Evolutionary conservation across 1,139 yeast genomes (phyloP).

Genomic region (Protomyces inouyei): DNA sequence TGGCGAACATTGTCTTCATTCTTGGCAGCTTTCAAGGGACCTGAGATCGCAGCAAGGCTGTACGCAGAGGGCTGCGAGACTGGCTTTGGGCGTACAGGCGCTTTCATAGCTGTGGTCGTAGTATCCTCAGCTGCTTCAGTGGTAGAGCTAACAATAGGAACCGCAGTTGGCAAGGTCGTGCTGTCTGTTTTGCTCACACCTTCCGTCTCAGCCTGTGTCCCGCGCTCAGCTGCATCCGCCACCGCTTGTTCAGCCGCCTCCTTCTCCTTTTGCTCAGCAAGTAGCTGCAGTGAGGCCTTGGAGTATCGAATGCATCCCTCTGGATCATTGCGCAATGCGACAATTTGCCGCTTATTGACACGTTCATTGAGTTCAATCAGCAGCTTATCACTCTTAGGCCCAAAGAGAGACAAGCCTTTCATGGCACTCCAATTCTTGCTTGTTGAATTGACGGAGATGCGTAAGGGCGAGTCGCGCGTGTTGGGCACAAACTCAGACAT

Average conservation of each 20-base stretch:
- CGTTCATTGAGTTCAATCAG: slow-evolving; percentile 12
- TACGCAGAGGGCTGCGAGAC: not conserved
- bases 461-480: slow-evolving; percentile 11
- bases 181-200: too few species aligned
- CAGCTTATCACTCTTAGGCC: not conserved
- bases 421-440: slow-evolving; percentile 9
- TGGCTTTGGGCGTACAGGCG: not conserved
- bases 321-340: slow-evolving; percentile 17
- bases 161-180: not conserved
- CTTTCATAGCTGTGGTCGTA: not conserved
- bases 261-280: not conserved
- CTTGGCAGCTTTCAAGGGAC: slow-evolving; percentile 13
- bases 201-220: not conserved
- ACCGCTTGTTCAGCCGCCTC: not conserved
- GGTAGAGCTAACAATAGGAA: not conserved
- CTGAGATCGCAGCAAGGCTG: slow-evolving; percentile 8
- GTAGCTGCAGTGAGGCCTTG: not conserved
- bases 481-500: slow-evolving; percentile 18
- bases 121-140: not conserved
- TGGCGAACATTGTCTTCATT: slow-evolving; percentile 2
- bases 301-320: slow-evolving; percentile 12
- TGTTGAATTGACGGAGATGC: slow-evolving; percentile 16
- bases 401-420: slow-evolving; percentile 1
- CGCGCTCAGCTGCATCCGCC: not conserved
- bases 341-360: slow-evolving; percentile 8